Percentiles rank a stretch among this genome's conserved stretches.
phyloP scores from a whole-genome alignment of 1,284 basidiomycete genomes.

The Sphaerobolus stellatus region DNA sequence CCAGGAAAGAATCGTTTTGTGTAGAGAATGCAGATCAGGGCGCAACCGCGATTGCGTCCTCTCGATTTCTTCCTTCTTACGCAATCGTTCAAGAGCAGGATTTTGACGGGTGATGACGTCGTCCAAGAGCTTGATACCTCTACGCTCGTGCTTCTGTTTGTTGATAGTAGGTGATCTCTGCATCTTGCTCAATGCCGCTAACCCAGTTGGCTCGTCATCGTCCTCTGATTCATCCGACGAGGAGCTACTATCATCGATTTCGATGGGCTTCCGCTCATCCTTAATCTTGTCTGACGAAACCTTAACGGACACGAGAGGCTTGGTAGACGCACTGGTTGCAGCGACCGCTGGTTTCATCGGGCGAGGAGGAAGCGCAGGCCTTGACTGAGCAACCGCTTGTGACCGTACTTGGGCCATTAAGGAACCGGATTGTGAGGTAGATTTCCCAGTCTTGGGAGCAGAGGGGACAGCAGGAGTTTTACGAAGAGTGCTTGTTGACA shows the following conservation, averaged over 20 bases:
- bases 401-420: constrained; percentile 6
- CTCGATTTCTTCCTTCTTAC: constrained; percentile 61
- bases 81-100: constrained; percentile 48
- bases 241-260: constrained; percentile 17
- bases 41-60: constrained; percentile 70
- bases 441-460: constrained; percentile 12
- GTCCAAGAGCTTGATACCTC: constrained; percentile 72
- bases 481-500: not conserved
- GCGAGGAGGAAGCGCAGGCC: not conserved
- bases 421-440: constrained; percentile 32
- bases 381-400: not conserved
- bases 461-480: constrained; percentile 9
- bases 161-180: constrained; percentile 60
- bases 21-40: constrained; percentile 80
- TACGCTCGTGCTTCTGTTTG: constrained; percentile 56
- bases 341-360: not conserved
- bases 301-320: too few species aligned
- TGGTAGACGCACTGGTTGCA: not conserved
- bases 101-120: constrained; percentile 40
- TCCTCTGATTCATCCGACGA: constrained; percentile 54
- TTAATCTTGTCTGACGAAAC: too few species aligned
- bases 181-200: constrained; percentile 62
- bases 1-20: constrained; percentile 86
- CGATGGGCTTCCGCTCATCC: not conserved
- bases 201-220: constrained; percentile 51